A percentile compares a stretch with the other conserved stretches of the same genome.
Conservation (phyloP, 2,329 filamentous ascomycete species). For the Chaetomium strumarium region DNA sequence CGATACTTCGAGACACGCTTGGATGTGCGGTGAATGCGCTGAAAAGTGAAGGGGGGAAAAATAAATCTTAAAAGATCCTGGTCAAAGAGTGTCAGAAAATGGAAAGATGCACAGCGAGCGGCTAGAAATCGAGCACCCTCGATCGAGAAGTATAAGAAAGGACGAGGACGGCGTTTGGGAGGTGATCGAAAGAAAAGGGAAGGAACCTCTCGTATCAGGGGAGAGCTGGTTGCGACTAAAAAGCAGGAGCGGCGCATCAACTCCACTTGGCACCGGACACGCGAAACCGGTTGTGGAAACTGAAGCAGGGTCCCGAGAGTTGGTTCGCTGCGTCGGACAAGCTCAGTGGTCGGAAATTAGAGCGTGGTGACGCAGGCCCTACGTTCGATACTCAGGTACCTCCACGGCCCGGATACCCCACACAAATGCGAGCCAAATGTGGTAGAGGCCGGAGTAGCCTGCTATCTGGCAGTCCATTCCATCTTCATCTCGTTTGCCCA, state of each 20-base stretch:
- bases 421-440: not conserved
- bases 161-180: not conserved
- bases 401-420: not conserved
- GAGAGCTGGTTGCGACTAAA: slow-evolving; percentile 4
- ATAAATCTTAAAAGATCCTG: slow-evolving; percentile 1
- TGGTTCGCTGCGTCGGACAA: not conserved
- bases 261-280: not conserved
- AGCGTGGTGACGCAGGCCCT: not conserved
- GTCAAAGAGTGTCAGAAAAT: slow-evolving; percentile 21
- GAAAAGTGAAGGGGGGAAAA: not conserved
- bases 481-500: slow-evolving; percentile 11
- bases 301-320: not conserved
- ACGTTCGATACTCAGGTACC: slow-evolving; percentile 2
- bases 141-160: slow-evolving; percentile 9
- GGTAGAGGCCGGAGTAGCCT: not conserved
- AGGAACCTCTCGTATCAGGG: not conserved
- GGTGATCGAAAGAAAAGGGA: not conserved
- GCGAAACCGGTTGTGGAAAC: slow-evolving; percentile 7
- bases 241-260: not conserved
- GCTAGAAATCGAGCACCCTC: slow-evolving; percentile 8
- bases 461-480: not conserved
- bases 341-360: not conserved
- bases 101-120: slow-evolving; percentile 7
- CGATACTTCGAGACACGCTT: not conserved
- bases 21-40: not conserved